phyloP scores from a whole-genome alignment of 257 asterid species.

The Solanum paucissectum region DNA sequence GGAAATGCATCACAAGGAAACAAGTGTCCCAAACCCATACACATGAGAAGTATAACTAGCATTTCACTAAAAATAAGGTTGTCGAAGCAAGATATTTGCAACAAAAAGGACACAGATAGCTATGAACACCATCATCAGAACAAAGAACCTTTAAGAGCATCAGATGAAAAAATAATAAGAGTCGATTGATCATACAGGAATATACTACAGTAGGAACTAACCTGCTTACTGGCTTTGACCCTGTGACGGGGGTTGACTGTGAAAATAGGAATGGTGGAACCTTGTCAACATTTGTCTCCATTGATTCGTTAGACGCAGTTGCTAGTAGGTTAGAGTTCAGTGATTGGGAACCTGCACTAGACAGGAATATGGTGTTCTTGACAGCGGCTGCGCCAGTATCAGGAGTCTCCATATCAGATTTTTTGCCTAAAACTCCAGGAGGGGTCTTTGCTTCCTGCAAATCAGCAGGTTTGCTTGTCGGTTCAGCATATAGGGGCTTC shows the following conservation, averaged over 20 bases:
- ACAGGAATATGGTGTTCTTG: conserved; percentile 6
- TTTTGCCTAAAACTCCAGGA: conserved; percentile 9
- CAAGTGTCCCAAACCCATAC: neutral
- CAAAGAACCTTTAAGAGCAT: neutral
- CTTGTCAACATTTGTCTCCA: conserved; percentile 19
- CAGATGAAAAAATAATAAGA: neutral
- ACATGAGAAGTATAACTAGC: neutral
- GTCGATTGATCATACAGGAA: neutral
- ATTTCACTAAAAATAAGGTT: neutral
- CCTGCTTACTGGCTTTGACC: conserved; percentile 14
- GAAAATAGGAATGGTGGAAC: conserved; percentile 21
- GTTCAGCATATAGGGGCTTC: neutral
- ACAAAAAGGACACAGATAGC: neutral
- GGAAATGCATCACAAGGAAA: neutral
- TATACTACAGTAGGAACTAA: neutral
- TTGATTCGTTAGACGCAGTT: conserved; percentile 21
- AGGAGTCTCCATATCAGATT: conserved; percentile 12
- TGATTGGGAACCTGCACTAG: conserved; percentile 9
- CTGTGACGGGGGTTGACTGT: conserved; percentile 13
- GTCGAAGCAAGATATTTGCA: neutral
- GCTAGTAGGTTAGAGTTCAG: conserved; percentile 11
- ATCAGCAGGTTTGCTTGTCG: conserved; percentile 5
- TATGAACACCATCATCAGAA: neutral
- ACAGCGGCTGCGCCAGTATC: conserved; percentile 13
- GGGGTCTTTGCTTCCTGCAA: conserved; percentile 20